phyloP scores from a whole-genome alignment of 331 rosid species.

The Stylosanthes scabra region DNA sequence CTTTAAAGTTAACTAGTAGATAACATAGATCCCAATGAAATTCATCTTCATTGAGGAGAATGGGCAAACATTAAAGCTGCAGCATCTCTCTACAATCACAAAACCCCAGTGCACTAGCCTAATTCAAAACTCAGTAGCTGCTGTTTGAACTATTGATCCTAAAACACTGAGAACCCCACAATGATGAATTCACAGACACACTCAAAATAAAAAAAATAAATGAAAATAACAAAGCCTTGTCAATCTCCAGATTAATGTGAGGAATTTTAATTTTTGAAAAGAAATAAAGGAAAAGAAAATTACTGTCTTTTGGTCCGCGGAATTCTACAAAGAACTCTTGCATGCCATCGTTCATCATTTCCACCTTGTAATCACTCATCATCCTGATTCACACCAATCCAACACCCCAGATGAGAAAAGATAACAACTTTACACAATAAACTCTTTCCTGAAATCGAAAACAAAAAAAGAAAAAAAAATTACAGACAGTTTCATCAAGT shows the following conservation, averaged over 20 bases:
- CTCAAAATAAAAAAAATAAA: conserved; percentile 3
- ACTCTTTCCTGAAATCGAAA: not conserved
- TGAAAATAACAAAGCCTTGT: conserved; percentile 6
- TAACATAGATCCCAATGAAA: conserved; percentile 33
- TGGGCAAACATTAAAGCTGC: conserved; percentile 35
- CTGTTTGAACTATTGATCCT: conserved; percentile 31
- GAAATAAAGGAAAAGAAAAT: conserved; percentile 34
- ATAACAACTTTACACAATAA: conserved; percentile 27
- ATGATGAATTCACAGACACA: conserved; percentile 15
- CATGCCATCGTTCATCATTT: conserved; percentile 86
- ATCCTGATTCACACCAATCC: conserved; percentile 63
- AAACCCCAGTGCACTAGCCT: conserved; percentile 19
- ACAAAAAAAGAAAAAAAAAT: not conserved
- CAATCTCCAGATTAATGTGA: not conserved
- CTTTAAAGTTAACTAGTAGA: conserved; percentile 17
- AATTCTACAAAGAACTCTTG: conserved; percentile 87
- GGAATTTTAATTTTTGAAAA: not conserved
- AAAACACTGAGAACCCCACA: conserved; percentile 32
- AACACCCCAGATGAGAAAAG: conserved; percentile 28
- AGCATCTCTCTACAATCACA: conserved; percentile 32
- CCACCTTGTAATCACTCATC: conserved; percentile 96
- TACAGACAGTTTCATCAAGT: conserved; percentile 95
- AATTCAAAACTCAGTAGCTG: conserved; percentile 30
- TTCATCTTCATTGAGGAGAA: conserved; percentile 35
- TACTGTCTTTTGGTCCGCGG: conserved; percentile 87